Evolutionary conservation across 768 basidiomycete genomes (phyloP).

Genomic region (Boletus pseudo-olivaceus): DNA sequence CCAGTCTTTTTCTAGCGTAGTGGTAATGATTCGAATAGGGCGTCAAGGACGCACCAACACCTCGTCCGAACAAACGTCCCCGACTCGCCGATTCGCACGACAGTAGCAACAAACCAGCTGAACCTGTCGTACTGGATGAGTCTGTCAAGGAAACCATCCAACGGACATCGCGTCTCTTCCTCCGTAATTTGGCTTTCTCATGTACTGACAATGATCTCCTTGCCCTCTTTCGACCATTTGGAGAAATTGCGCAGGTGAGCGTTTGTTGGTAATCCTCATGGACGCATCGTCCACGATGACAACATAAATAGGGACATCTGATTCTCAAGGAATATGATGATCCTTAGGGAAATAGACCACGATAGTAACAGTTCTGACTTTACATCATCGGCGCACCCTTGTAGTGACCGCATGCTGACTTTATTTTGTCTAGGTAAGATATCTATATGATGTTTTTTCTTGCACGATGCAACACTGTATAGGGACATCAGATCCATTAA

Average conservation of each 20-base stretch:
- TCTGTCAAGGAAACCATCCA: slow-evolving; percentile 50
- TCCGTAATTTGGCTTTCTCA: slow-evolving; percentile 92
- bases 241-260: slow-evolving; percentile 74
- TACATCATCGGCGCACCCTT: not conserved
- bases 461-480: slow-evolving; percentile 12
- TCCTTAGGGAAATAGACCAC: slow-evolving; percentile 43
- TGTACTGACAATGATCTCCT: slow-evolving; percentile 70
- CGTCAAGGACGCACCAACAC: slow-evolving; percentile 61
- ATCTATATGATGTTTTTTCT: not conserved
- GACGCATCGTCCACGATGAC: slow-evolving; percentile 33
- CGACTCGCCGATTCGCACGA: slow-evolving; percentile 55
- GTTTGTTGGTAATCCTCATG: not conserved
- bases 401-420: slow-evolving; percentile 1
- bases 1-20: not conserved
- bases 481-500: slow-evolving; percentile 56
- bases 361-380: slow-evolving; percentile 47
- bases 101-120: slow-evolving; percentile 5
- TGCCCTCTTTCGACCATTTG: slow-evolving; percentile 63
- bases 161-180: slow-evolving; percentile 76
- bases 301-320: slow-evolving; percentile 48
- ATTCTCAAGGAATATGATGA: slow-evolving; percentile 37
- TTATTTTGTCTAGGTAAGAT: slow-evolving; percentile 11
- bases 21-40: slow-evolving; percentile 42
- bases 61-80: slow-evolving; percentile 68
- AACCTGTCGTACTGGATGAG: slow-evolving; percentile 27